Base-by-base conservation (phyloP, 2,329 filamentous ascomycete species). In the Fusarium guadeloupense region DNA sequence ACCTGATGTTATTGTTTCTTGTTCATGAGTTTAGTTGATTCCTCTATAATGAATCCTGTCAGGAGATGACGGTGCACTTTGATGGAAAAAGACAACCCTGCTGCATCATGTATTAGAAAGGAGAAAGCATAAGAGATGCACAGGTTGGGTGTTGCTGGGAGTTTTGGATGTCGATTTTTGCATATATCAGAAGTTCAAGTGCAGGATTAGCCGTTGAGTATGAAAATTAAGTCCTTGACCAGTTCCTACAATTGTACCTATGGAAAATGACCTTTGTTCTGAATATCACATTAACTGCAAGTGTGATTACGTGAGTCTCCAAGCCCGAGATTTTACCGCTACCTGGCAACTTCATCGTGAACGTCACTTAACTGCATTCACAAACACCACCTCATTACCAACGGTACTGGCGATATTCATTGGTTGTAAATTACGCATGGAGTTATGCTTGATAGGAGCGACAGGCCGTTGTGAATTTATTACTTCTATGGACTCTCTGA, bases 101-200 rank as follows among this genome's bases (percentile, higher is more conserved):
- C 60, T 46, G 62, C 55, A 61, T 60, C 45, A 46, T 46, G 51
- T 41, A 59, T 54, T 58, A 43, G 55, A 58, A 31, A 53, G 35
- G 47, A 42, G 49, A 30, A 51, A 42, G 55, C 43, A 43, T 57
- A 58, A 46, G 58, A 62, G 59, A 58, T 63, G 61, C 60, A 66
- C 60, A 62, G 54, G n/a, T 44, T 56, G 62, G 71, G 69, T 70
- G 70, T 70, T 71, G 60, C 57, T 50, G 26, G 52, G 50, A 62
- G 55, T 68, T 47, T 45, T 40, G 46, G 38, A 57, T 56, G 45
- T 51, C 33, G 23, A 16, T 46, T 58, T 66, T 53, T 57, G 33
- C 47, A 31, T 45, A 33, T 26, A 51, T 30, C 14, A 52, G 30
- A 41, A 25, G 14, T 45, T 20, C 14, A 21, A 41, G 39, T 35